Evolutionary conservation across 2,329 filamentous ascomycete genomes (phyloP), one percentile per base, ranked within the genome.

Genomic region (Rhynchosporium agropyri): DNA sequence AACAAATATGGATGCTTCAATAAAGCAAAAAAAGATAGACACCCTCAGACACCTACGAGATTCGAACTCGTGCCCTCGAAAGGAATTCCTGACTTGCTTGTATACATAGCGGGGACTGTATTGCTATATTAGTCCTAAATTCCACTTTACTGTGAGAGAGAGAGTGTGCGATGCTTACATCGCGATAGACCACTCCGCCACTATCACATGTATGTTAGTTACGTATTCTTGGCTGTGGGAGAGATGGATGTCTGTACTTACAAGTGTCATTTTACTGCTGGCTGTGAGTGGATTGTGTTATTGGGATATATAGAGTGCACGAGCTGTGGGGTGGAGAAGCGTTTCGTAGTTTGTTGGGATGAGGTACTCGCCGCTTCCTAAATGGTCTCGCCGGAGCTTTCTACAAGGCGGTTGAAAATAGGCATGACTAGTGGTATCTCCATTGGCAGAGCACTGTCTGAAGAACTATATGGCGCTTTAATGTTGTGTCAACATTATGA

Each of bases 1-100:
- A 20, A 20, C 20, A 20, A 20, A 20, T 20, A 20, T 20, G 36
- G 12, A 40, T 31, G 1, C n/a, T 20, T 26, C 10, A 31, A n/a
- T 33, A 38, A 38, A 53, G 36, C 38, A 4, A 38, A 53, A 12
- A 36, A 38, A 2, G 0, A 38, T 6, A 54, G 51, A 42, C 51
- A 54, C 51, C 51, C 40, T 20, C 51, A 54, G 51, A 42, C 51
- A 54, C 51, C 51, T 54, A 36, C 51, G 51, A 54, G 51, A 42
- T 54, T 54, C 36, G 36, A 54, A 54, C 51, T 54, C 51, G 36
- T 36, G 36, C 51, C 51, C 51, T 33, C 51, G 51, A 42, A 54
- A 33, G 51, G 36, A 54, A 54, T 54, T 54, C 51, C 51, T 33
- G 13, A 51, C 29, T 6, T n/a, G 29, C 48, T 29, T 6, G 15